These are phyloP conservation scores for Gardenia jasminoides DNA, from an alignment of 257 asterid genomes.

Conservation along the genomic window DNA sequence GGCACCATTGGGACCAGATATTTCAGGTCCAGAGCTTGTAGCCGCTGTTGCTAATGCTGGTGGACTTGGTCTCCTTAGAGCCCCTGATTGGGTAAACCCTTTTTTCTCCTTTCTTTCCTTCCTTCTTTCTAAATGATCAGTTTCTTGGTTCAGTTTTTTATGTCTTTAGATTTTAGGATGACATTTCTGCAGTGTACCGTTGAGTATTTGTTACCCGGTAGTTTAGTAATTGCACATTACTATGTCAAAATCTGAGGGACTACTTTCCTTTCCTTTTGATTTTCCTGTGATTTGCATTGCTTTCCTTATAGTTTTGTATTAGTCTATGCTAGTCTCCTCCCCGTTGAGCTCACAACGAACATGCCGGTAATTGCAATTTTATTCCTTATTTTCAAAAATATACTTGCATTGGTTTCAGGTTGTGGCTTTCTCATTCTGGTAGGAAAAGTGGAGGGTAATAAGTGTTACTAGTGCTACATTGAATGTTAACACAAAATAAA, in stretches of 20 bases:
- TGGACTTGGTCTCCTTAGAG: constrained; percentile 64
- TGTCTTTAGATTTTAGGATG: too few relatives aligned
- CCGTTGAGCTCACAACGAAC: too few relatives aligned
- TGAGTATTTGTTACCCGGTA: background rate
- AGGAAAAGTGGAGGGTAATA: too few relatives aligned
- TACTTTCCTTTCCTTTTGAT: background rate
- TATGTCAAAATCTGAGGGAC: background rate
- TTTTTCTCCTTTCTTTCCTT: background rate
- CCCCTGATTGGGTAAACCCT: constrained; percentile 67
- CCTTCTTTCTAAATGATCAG: background rate
- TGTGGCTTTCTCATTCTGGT: too few relatives aligned
- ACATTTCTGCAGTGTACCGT: background rate
- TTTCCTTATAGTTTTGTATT: background rate
- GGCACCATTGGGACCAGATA: constrained; percentile 90
- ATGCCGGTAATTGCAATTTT: too few relatives aligned
- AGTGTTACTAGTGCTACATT: background rate
- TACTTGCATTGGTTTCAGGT: background rate
- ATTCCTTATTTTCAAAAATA: too few relatives aligned
- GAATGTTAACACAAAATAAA: too few relatives aligned
- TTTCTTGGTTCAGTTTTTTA: background rate
- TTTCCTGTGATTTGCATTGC: background rate
- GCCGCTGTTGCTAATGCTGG: constrained; percentile 89
- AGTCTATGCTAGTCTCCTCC: too few relatives aligned
- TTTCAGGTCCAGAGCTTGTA: constrained; percentile 78
- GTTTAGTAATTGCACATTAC: background rate